These are phyloP conservation scores for Colletotrichum incanum DNA, from an alignment of 2,329 filamentous ascomycete species.

Conservation along the genomic window DNA sequence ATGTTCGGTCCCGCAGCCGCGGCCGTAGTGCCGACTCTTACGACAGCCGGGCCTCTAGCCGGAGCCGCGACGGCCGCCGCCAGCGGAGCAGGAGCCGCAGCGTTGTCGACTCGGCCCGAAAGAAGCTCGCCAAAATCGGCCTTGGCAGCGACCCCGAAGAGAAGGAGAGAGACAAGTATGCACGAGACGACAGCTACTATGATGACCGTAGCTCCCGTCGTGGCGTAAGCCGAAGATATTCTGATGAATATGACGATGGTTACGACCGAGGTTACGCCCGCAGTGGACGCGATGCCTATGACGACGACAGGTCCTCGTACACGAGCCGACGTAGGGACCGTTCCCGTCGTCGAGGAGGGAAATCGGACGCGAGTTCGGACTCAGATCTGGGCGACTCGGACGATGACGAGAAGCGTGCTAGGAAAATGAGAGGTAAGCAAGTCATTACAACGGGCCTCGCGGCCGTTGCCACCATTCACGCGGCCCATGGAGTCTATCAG, in stretches of 20 bases:
- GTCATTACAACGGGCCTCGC: constrained; percentile 70
- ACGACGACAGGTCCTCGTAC: constrained; percentile 62
- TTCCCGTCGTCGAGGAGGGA: constrained; percentile 54
- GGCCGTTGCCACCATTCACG: constrained; percentile 73
- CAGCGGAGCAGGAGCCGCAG: constrained; percentile 73
- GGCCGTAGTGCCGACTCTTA: constrained; percentile 64
- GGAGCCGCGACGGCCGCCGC: constrained; percentile 40
- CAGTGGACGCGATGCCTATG: constrained; percentile 58
- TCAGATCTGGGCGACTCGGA: constrained; percentile 72
- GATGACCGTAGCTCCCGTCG: constrained; percentile 57
- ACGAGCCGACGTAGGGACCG: constrained; percentile 58
- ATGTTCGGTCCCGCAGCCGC: constrained; percentile 69
- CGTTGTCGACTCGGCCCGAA: constrained; percentile 75
- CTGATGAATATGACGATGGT: constrained; percentile 64
- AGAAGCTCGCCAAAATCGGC: constrained; percentile 73
- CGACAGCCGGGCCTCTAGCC: constrained; percentile 53
- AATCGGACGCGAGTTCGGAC: constrained; percentile 66
- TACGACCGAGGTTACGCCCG: constrained; percentile 58
- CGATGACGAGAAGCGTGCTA: constrained; percentile 68
- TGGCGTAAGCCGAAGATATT: constrained; percentile 56
- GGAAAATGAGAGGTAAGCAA: constrained; percentile 76
- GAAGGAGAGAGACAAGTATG: constrained; percentile 54
- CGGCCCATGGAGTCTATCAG: constrained; percentile 71
- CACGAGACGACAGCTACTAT: constrained; percentile 63
- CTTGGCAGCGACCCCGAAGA: constrained; percentile 66